Evolutionary conservation across 805 yeast genomes (phyloP), one percentile per base, ranked within the genome.

Genomic region (Kurtzmaniella cleridarum): DNA sequence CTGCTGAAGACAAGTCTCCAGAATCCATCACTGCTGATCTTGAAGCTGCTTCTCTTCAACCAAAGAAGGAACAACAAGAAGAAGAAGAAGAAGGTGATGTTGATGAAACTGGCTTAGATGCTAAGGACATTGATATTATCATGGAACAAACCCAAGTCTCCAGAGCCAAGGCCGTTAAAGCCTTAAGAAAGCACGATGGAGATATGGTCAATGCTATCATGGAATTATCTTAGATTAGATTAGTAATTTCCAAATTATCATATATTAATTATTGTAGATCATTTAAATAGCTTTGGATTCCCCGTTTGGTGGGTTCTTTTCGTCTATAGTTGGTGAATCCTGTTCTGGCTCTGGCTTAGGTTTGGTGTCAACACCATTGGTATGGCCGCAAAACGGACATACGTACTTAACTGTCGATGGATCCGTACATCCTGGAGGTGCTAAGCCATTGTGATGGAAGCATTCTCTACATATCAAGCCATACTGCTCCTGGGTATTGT

Each of bases 181-280:
- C 97, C 54, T 77, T 93, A 66, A 84, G 76, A 65, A 82, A 77
- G 52, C 88, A 90, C 75, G 78, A 85, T 55, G 89, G 90, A 66
- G 98, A 93, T 66, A 81, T 93, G 70, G 97, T 93, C 62, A 89
- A 90, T 64, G 91, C 98, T 53, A 88, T 91, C 66, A 87, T 91
- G 95, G 80, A 84, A 49, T 74, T 84, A 65, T 66, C 73, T 45
- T 68, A 66, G 33, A 30, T 27, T 32, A 16, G n/a, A n/a, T 38
- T 26, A 26, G 27, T 26, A 26, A 26, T 26, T 26, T 26, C 27
- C 10, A 8, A 26, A 11, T 8, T 26, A 26, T 11, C 8, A 26
- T 26, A 26, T 26, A 26, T 8, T 26, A 26, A 27, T 27, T 27
- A 27, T 5, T 12, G 30, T 11, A 12, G n/a, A 26, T 26, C n/a